Percentiles rank a stretch among this genome's conserved stretches.
Conservation (phyloP, 768 basidiomycete species). For the Pulveroboletus frians region DNA sequence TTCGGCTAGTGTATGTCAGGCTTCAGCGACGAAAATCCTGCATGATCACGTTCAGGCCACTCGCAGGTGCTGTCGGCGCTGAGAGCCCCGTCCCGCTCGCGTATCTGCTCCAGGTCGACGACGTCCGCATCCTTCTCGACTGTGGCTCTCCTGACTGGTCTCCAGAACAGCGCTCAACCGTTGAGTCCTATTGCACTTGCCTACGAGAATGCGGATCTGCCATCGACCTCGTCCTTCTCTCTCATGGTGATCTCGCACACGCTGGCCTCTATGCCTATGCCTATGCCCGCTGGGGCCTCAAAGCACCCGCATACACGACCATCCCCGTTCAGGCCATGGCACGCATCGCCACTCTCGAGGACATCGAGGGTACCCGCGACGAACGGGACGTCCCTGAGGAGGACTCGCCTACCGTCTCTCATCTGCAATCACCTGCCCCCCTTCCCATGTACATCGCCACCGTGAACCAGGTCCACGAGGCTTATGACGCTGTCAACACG, state of each 20-base stretch:
- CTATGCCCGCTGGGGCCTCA: constrained; percentile 78
- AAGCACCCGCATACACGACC: constrained; percentile 89
- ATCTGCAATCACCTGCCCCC: constrained; percentile 12
- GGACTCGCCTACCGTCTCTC: constrained; percentile 18
- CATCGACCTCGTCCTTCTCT: constrained; percentile 87
- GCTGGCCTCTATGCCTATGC: constrained; percentile 93
- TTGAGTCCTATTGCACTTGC: constrained; percentile 53
- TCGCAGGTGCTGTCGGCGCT: constrained; percentile 78
- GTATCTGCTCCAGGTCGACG: constrained; percentile 91
- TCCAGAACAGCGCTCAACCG: constrained; percentile 43
- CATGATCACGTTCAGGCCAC: constrained; percentile 91
- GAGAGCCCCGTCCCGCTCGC: constrained; percentile 59
- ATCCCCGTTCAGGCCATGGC: constrained; percentile 96
- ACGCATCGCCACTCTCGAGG: constrained; percentile 84
- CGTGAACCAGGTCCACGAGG: constrained; percentile 80
- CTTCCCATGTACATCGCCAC: constrained; percentile 63
- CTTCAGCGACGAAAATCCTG: neutral
- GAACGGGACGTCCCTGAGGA: constrained; percentile 56
- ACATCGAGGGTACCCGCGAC: constrained; percentile 74
- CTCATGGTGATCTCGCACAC: constrained; percentile 88
- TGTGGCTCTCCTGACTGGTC: constrained; percentile 89
- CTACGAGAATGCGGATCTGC: constrained; percentile 66
- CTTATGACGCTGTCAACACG: constrained; percentile 88
- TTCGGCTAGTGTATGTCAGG: constrained; percentile 8
- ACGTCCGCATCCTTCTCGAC: constrained; percentile 88